Percentiles rank a stretch among this genome's conserved stretches.
phyloP scores from a whole-genome alignment of 495 filamentous ascomycete genomes.

The Neurospora intermedia region DNA sequence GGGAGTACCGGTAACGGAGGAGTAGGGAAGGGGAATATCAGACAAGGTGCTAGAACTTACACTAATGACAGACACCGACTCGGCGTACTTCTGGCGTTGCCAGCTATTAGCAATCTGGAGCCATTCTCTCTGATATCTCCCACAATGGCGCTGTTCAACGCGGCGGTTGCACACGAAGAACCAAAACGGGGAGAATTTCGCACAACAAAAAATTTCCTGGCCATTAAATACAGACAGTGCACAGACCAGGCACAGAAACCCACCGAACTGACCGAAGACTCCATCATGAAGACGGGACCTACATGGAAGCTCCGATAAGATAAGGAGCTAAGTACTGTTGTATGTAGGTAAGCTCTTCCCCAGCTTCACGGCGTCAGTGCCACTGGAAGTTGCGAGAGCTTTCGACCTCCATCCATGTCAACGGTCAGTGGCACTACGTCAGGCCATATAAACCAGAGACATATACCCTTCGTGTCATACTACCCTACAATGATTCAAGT shows the following conservation, averaged over 20 bases:
- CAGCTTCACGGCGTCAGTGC: neutral
- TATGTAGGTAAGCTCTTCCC: neutral
- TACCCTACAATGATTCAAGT: neutral
- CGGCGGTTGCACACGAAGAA: constrained; percentile 14
- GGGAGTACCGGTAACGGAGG: neutral
- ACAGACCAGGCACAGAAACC: constrained; percentile 5
- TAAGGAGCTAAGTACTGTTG: constrained; percentile 2
- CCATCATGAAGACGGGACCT: neutral
- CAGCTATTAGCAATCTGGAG: neutral
- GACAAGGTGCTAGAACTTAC: neutral
- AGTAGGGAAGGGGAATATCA: neutral
- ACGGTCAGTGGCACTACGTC: neutral
- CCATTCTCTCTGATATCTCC: neutral
- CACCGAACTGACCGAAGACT: neutral
- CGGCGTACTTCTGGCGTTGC: neutral
- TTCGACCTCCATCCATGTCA: constrained; percentile 12
- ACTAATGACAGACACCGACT: neutral
- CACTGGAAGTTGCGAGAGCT: constrained; percentile 20
- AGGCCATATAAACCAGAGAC: neutral
- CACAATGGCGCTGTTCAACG: neutral
- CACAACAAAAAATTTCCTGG: constrained; percentile 11
- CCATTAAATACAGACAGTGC: constrained; percentile 15
- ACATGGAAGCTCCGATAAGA: constrained; percentile 15
- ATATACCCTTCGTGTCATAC: neutral
- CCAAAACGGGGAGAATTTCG: constrained; percentile 4